Evolutionary conservation across 352 stramenopile species (phyloP).

Genomic region (Phytophthora nicotianae): DNA sequence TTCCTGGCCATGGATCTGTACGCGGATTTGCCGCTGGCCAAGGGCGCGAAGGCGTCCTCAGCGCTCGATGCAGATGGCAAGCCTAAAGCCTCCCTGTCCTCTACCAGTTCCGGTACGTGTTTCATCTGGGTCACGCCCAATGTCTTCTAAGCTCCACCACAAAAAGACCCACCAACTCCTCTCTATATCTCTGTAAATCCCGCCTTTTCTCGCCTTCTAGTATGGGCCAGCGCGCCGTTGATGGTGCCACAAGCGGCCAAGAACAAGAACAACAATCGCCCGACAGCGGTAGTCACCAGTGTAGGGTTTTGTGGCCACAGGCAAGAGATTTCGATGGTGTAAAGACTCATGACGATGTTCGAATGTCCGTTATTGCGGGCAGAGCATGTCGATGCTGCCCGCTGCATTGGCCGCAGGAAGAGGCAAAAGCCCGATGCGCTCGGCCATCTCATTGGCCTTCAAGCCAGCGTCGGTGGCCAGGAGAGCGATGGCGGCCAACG

Average conservation of each 20-base stretch:
- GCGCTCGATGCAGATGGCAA: slow-evolving; percentile 59
- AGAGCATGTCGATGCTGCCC: slow-evolving; percentile 59
- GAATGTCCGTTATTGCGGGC: slow-evolving; percentile 15
- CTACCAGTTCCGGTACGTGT: slow-evolving; percentile 35
- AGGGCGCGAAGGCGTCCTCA: slow-evolving; percentile 54
- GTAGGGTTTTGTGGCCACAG: slow-evolving; percentile 28
- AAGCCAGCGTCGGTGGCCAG: slow-evolving; percentile 58
- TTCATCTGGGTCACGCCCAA: not conserved
- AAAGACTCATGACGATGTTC: not conserved
- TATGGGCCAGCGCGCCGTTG: slow-evolving; percentile 54
- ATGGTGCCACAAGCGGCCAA: slow-evolving; percentile 60
- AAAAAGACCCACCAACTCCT: slow-evolving; percentile 10
- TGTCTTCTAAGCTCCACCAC: not conserved
- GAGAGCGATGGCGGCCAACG: slow-evolving; percentile 21
- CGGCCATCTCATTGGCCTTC: slow-evolving; percentile 58
- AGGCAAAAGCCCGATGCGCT: slow-evolving; percentile 43
- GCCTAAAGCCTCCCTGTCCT: slow-evolving; percentile 40
- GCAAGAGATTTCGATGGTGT: not conserved
- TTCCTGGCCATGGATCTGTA: slow-evolving; percentile 77
- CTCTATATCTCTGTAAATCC: slow-evolving; percentile 3
- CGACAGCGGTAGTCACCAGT: slow-evolving; percentile 18
- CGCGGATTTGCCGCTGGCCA: slow-evolving; percentile 72
- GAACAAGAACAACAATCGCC: slow-evolving; percentile 27
- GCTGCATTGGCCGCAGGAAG: slow-evolving; percentile 44
- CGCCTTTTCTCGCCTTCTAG: slow-evolving; percentile 35